Conservation (phyloP, 1,139 yeast species). For the Candida pseudoviswanathii region DNA sequence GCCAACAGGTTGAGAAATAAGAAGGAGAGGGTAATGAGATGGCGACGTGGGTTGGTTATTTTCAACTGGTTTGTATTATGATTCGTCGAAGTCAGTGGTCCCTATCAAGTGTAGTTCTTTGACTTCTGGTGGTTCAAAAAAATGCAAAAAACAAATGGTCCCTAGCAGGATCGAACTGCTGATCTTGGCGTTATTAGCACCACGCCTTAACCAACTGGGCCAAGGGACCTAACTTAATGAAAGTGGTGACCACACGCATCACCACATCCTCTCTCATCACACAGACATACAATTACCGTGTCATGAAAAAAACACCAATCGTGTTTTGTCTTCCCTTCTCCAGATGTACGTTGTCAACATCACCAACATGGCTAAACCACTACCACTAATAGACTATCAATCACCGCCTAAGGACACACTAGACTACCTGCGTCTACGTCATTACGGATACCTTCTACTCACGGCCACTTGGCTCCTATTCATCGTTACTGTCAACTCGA, state of each 20-base stretch:
- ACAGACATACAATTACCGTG: too few relatives aligned
- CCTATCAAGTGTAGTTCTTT: too few relatives aligned
- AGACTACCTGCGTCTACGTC: constrained; percentile 7
- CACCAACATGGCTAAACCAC: constrained; percentile 4
- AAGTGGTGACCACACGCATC: too few relatives aligned
- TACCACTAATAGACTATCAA: constrained; percentile 9
- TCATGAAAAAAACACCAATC: too few relatives aligned
- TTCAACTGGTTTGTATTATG: too few relatives aligned
- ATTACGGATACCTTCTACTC: constrained; percentile 43
- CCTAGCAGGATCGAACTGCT: constrained; percentile 88
- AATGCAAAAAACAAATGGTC: constrained; percentile 45
- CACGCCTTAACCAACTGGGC: constrained; percentile 92
- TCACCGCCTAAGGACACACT: constrained; percentile 4
- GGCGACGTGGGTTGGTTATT: too few relatives aligned
- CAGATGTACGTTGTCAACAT: too few relatives aligned
- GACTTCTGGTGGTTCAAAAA: too few relatives aligned
- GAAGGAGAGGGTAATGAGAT: not conserved
- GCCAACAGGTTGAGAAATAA: not conserved
- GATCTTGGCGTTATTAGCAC: constrained; percentile 87
- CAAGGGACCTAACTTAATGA: constrained; percentile 57
- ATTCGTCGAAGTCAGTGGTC: too few relatives aligned
- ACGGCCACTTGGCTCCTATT: constrained; percentile 43
- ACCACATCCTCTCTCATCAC: too few relatives aligned
- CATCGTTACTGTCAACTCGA: constrained; percentile 41
- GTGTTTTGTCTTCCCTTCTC: too few relatives aligned